phyloP scores from a whole-genome alignment of 2,329 filamentous ascomycete genomes.

The Colletotrichum gloeosporioides region DNA sequence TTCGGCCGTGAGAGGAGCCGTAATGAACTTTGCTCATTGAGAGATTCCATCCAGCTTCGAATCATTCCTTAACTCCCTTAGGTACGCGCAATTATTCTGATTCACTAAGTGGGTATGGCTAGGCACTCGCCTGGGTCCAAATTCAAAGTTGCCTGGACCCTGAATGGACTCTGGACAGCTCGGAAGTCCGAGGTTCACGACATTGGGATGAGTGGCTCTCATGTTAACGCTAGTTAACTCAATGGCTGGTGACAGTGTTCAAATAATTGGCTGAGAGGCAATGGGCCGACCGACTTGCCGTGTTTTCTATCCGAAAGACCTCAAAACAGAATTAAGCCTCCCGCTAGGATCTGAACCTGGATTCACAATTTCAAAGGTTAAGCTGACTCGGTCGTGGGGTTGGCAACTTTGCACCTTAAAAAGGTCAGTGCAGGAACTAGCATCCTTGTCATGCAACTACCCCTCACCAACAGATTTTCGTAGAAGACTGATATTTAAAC shows the following conservation, averaged over 20 bases:
- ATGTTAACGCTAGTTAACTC: not conserved
- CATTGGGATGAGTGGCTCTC: not conserved
- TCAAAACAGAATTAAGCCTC: not conserved
- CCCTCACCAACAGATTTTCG: not conserved
- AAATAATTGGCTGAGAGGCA: not conserved
- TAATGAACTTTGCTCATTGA: not conserved
- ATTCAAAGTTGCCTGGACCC: not conserved
- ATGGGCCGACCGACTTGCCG: not conserved
- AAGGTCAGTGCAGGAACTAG: not conserved
- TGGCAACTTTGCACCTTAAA: not conserved
- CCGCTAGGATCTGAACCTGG: not conserved
- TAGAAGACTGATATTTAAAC: not conserved
- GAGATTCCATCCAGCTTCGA: not conserved
- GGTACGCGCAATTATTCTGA: not conserved
- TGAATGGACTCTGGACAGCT: not conserved
- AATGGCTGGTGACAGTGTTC: not conserved
- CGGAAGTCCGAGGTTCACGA: not conserved
- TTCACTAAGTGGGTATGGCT: not conserved
- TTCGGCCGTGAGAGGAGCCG: not conserved
- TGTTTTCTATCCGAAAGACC: not conserved
- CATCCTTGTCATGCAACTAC: not conserved
- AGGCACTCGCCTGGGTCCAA: not conserved
- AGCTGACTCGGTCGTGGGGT: not conserved
- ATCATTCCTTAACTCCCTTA: not conserved
- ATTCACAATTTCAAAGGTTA: not conserved